phyloP scores from a whole-genome alignment of 768 basidiomycete species.

The Cyclocybe aegerita region DNA sequence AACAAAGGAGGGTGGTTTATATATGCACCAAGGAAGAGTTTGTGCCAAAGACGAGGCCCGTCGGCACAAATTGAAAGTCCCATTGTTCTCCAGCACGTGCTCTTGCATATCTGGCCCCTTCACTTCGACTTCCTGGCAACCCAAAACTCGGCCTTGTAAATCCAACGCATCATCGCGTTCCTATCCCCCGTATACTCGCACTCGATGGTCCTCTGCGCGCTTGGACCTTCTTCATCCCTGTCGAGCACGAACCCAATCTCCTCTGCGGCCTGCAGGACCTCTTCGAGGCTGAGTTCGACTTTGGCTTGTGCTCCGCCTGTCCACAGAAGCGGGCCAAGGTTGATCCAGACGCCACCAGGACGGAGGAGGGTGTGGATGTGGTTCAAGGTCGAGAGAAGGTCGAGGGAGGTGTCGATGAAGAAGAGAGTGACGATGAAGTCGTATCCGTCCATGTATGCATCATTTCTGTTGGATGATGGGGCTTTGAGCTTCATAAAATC shows the following conservation, averaged over 20 bases:
- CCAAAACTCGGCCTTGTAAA: constrained; percentile 71
- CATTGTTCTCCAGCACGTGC: neutral
- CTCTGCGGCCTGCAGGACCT: constrained; percentile 50
- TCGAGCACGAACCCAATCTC: constrained; percentile 54
- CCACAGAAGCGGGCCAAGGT: constrained; percentile 70
- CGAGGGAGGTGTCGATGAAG: constrained; percentile 64
- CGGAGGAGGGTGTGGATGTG: constrained; percentile 57
- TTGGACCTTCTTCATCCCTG: constrained; percentile 19
- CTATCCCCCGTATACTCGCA: constrained; percentile 67
- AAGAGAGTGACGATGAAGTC: constrained; percentile 65
- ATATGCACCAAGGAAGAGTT: no score
- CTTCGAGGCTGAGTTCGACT: constrained; percentile 63
- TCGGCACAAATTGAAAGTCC: neutral
- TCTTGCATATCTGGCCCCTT: neutral
- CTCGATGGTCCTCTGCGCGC: constrained; percentile 42
- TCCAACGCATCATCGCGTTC: constrained; percentile 70
- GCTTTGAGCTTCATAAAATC: constrained; percentile 51
- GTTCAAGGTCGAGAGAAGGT: constrained; percentile 50
- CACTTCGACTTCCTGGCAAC: constrained; percentile 34
- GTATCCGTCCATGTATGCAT: constrained; percentile 33
- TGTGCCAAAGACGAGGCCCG: neutral
- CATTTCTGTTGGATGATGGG: constrained; percentile 15
- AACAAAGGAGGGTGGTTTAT: no score
- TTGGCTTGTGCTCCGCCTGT: constrained; percentile 52
- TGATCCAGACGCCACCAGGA: constrained; percentile 70